Percentiles rank a stretch among this genome's conserved stretches.
phyloP scores from a whole-genome alignment of 805 yeast species.

The Candida xiaguanensis region DNA sequence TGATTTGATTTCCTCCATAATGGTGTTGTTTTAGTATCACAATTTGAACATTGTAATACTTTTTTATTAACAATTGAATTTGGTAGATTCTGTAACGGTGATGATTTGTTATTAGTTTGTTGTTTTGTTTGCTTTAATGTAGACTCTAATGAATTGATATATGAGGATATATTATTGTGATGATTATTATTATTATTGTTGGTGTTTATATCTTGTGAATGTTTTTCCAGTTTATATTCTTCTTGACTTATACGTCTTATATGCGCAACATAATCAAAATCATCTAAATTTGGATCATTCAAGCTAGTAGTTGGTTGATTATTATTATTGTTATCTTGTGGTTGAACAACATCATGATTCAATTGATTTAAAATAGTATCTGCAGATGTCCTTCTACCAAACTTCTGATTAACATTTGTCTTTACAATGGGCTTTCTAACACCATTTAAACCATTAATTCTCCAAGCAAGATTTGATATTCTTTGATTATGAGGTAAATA shows the following conservation, averaged over 20 bases:
- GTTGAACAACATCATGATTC: neutral
- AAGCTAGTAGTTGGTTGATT: neutral
- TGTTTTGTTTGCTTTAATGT: slow-evolving; percentile 27
- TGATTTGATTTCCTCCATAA: slow-evolving; percentile 41
- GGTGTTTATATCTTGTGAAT: too few relatives aligned
- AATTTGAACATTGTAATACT: slow-evolving; percentile 36
- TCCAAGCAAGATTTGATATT: slow-evolving; percentile 43
- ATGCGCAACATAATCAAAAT: slow-evolving; percentile 45
- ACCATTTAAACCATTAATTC: slow-evolving; percentile 25
- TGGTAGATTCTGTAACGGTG: neutral
- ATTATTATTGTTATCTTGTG: neutral
- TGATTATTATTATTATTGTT: slow-evolving; percentile 7
- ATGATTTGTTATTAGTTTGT: neutral
- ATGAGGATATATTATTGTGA: slow-evolving; percentile 31
- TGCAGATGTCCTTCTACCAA: slow-evolving; percentile 6
- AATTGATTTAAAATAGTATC: neutral
- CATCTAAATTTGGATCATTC: slow-evolving; percentile 30
- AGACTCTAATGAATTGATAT: slow-evolving; percentile 37
- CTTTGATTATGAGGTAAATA: slow-evolving; percentile 41
- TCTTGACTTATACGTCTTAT: slow-evolving; percentile 40
- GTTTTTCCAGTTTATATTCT: slow-evolving; percentile 17
- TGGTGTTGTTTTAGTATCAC: slow-evolving; percentile 43
- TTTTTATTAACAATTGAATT: slow-evolving; percentile 12
- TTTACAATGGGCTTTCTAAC: slow-evolving; percentile 8
- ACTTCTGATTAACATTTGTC: slow-evolving; percentile 3